Conservation (phyloP, 1,284 basidiomycete species). For the Ceratobasidium sp. region DNA sequence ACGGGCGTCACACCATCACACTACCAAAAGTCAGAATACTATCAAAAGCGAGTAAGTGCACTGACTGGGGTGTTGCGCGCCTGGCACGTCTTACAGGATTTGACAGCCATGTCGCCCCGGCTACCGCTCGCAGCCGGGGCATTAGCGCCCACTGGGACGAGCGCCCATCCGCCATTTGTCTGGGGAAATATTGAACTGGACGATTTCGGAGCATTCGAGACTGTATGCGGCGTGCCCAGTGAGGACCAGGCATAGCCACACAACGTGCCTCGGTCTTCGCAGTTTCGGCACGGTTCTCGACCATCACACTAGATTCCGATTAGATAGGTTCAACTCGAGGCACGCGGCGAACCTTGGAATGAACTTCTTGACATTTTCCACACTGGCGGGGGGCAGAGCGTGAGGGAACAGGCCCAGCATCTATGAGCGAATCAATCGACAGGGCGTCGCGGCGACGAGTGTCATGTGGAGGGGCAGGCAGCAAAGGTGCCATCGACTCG, state of each 20-base stretch:
- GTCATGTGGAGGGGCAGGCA: neutral
- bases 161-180: constrained; percentile 22
- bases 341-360: neutral
- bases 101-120: neutral
- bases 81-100: constrained; percentile 32
- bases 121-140: constrained; percentile 21
- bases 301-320: constrained; percentile 21
- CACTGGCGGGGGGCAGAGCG: constrained; percentile 10
- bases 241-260: constrained; percentile 36
- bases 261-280: constrained; percentile 24
- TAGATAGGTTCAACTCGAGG: neutral
- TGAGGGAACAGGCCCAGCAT: neutral
- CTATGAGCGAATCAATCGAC: constrained; percentile 25
- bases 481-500: constrained; percentile 21
- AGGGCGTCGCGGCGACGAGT: constrained; percentile 19
- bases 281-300: constrained; percentile 20
- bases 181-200: neutral
- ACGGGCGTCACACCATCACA: constrained; percentile 27
- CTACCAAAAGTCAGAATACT: constrained; percentile 9
- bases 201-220: neutral
- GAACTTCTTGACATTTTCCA: constrained; percentile 32
- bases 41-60: neutral
- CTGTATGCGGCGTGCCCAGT: constrained; percentile 5
- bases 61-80: constrained; percentile 30
- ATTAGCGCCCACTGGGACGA: constrained; percentile 20